A percentile compares a stretch with the other conserved stretches of the same genome.
Evolutionary conservation across 2,329 filamentous ascomycete genomes (phyloP).

Genomic region (Colletotrichum acutatum): DNA sequence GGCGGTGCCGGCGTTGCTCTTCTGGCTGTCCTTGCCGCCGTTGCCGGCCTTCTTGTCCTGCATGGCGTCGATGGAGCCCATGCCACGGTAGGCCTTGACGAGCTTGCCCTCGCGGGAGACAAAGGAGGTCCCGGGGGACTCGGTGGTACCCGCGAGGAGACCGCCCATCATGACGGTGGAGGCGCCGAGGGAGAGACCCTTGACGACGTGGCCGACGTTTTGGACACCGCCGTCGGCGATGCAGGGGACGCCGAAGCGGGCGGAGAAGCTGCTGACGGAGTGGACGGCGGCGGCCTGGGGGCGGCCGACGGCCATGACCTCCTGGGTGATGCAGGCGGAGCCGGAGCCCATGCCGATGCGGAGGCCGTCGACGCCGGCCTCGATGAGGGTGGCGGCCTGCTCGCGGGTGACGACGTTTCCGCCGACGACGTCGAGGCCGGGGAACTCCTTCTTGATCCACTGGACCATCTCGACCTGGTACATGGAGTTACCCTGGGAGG

Average conservation of each 20-base stretch:
- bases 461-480: slow-evolving; percentile 99
- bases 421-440: slow-evolving; percentile 91
- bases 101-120: slow-evolving; percentile 97
- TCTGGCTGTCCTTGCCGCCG: slow-evolving; percentile 77
- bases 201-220: slow-evolving; percentile 99
- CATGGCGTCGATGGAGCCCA: slow-evolving; percentile 99
- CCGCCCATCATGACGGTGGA: slow-evolving; percentile 99
- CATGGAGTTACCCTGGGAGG: slow-evolving; percentile 97
- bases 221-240: slow-evolving; percentile 98
- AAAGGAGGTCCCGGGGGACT: slow-evolving; percentile 96
- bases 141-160: slow-evolving; percentile 94
- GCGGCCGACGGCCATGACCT: slow-evolving; percentile 98
- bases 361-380: slow-evolving; percentile 93
- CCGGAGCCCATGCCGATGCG: slow-evolving; percentile 99
- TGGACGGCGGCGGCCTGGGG: slow-evolving; percentile 95
- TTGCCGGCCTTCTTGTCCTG: slow-evolving; percentile 95
- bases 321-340: slow-evolving; percentile 98
- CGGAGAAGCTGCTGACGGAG: slow-evolving; percentile 89
- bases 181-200: slow-evolving; percentile 93
- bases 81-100: slow-evolving; percentile 98
- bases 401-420: slow-evolving; percentile 99
- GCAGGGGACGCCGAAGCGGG: slow-evolving; percentile 94
- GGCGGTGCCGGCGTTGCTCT: slow-evolving; percentile 93
- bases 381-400: slow-evolving; percentile 92
- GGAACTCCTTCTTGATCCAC: slow-evolving; percentile 90